Conservation (phyloP, 805 yeast species). For the Teunomyces barrocoloradensis region DNA sequence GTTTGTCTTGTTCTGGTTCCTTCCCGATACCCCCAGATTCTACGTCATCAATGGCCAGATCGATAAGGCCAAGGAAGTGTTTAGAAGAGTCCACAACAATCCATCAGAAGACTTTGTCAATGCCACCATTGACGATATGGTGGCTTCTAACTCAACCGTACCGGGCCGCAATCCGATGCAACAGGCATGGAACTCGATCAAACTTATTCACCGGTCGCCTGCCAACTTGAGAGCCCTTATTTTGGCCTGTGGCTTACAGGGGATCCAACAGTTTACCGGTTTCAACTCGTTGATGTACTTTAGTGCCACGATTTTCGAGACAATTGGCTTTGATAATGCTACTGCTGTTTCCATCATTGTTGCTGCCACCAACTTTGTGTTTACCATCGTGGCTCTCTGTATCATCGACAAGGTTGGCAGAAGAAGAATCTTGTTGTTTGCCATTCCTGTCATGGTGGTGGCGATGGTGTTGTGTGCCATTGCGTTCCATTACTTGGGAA, state of each 20-base stretch:
- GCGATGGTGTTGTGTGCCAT: constrained; percentile 80
- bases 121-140: constrained; percentile 65
- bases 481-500: constrained; percentile 83
- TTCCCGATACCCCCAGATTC: constrained; percentile 95
- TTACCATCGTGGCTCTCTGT: constrained; percentile 81
- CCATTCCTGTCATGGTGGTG: constrained; percentile 82
- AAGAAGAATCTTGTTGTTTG: constrained; percentile 70
- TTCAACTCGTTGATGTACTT: constrained; percentile 96
- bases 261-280: constrained; percentile 95
- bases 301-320: constrained; percentile 86
- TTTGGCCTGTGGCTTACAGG: constrained; percentile 91
- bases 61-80: constrained; percentile 65
- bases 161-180: constrained; percentile 41
- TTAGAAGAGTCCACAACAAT: constrained; percentile 58
- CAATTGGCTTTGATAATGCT: constrained; percentile 83
- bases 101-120: constrained; percentile 65
- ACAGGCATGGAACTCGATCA: constrained; percentile 59
- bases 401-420: constrained; percentile 88
- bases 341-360: constrained; percentile 94
- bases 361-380: constrained; percentile 91
- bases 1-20: constrained; percentile 69
- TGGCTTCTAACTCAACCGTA: constrained; percentile 41
- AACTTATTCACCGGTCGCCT: constrained; percentile 61
- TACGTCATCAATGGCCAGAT: constrained; percentile 68
- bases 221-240: constrained; percentile 87